Base-by-base conservation (phyloP, 2,329 filamentous ascomycete species). In the Cladobotryum mycophilum region DNA sequence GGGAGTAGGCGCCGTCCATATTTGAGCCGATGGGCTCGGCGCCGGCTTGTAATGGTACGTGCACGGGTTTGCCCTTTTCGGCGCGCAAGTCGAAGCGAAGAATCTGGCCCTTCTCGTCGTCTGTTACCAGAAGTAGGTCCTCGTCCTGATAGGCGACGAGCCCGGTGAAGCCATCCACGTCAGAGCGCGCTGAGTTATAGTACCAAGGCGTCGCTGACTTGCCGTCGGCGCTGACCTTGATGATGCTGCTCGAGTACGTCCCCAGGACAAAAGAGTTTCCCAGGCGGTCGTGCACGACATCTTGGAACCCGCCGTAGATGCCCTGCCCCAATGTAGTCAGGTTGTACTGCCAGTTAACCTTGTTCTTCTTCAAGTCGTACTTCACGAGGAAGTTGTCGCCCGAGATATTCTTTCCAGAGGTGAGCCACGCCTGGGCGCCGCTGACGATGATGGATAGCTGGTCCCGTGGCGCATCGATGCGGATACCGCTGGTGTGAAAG, bases 201-300 rank as follows among this genome's bases (percentile, higher is more conserved):
- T 30, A 30, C 25, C 25, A 30, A 2, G 25, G 25, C 25, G 25
- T 30, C 9, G 25, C 25, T 5, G 54, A 51, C 3, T 55, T 54
- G 2, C 67, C 67, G 45, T 65, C 56, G 25, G 61, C 44, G 22
- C 59, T 60, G 9, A 70, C 61, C 12, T 63, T 62, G 42, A 70
- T 53, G 14, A 73, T 60, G 6, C 64, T 67, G 17, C 66, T 65
- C 0, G 69, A 68, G 8, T 58, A 72, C 0, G 67, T 70, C 38
- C 70, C 68, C 1, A 72, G 56, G 6, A 68, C 64, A 45, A 66
- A 73, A 1, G 65, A 62, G 58, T 69, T 67, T 8, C 68, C 67
- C 2, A 54, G 54, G 1, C 46, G 38, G 44, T 71, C 69, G 46
- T 67, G 63, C 36, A 67, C 69, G 3, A 70, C 59, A 46, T 73